phyloP scores from a whole-genome alignment of 208 protist species.

The Trypanosoma congolense region DNA sequence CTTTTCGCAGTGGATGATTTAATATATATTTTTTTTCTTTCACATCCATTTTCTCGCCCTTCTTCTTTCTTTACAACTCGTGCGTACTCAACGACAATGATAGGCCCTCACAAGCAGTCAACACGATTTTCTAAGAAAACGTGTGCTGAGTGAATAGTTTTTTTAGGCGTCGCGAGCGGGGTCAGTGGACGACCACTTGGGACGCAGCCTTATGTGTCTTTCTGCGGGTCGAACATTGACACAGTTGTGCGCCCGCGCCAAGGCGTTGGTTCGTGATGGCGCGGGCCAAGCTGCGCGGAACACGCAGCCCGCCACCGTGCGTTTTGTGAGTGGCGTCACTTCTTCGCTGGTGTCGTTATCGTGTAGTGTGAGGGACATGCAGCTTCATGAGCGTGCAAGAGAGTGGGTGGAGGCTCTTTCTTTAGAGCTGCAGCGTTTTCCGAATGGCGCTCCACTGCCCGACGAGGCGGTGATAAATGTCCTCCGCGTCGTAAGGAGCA shows the following conservation, averaged over 20 bases:
- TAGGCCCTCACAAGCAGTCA: too few relatives aligned
- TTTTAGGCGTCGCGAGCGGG: too few relatives aligned
- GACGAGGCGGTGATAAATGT: slow-evolving; percentile 29
- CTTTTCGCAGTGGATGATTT: too few relatives aligned
- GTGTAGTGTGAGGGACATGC: background rate
- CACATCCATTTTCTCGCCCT: too few relatives aligned
- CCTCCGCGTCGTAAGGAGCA: slow-evolving; percentile 29
- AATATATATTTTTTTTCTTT: too few relatives aligned
- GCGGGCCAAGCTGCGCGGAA: background rate
- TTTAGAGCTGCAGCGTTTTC: slow-evolving; percentile 22
- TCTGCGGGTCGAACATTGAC: slow-evolving; percentile 1
- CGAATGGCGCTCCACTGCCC: slow-evolving; percentile 13
- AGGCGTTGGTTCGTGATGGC: background rate
- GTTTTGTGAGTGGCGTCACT: slow-evolving; percentile 17
- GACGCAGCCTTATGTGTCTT: background rate
- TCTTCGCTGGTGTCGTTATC: slow-evolving; percentile 19
- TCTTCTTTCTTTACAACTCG: too few relatives aligned
- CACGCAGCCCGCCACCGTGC: slow-evolving; percentile 1
- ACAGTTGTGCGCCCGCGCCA: slow-evolving; percentile 7
- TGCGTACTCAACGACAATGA: too few relatives aligned
- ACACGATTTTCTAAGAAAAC: too few relatives aligned
- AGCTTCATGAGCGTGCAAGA: slow-evolving; percentile 5
- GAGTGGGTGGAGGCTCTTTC: slow-evolving; percentile 19
- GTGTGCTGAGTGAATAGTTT: too few relatives aligned
- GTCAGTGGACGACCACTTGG: too few relatives aligned